Conservation (phyloP, 768 basidiomycete species). For the Hypholoma sublateritium region DNA sequence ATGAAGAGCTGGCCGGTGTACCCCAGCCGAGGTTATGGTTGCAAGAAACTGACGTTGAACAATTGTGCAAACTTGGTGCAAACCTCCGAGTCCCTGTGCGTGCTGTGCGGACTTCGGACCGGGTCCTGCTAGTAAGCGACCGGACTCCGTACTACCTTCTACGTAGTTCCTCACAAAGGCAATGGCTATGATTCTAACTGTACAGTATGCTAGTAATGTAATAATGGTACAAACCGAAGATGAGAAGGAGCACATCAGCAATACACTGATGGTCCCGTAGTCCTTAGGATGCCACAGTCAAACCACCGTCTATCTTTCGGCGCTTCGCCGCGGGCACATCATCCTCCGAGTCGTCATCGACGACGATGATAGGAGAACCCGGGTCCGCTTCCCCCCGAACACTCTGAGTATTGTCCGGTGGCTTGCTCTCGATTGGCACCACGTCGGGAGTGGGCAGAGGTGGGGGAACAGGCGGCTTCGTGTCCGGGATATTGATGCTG, state of each 20-base stretch:
- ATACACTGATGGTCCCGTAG: conserved; percentile 1
- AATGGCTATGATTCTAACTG: conserved; percentile 13
- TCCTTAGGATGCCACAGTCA: conserved; percentile 17
- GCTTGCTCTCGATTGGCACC: neutral
- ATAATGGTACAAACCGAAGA: conserved; percentile 5
- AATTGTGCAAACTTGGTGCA: too few species aligned
- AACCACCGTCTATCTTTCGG: conserved; percentile 43
- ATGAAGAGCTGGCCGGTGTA: too few species aligned
- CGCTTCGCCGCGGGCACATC: conserved; percentile 58
- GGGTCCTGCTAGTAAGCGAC: too few species aligned
- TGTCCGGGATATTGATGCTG: neutral
- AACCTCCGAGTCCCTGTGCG: too few species aligned
- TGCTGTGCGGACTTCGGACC: too few species aligned
- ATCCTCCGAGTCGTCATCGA: conserved; percentile 65
- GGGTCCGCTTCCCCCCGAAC: conserved; percentile 33
- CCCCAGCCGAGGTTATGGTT: too few species aligned
- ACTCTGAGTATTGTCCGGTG: conserved; percentile 19
- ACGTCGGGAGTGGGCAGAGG: conserved; percentile 3
- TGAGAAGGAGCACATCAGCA: conserved; percentile 5
- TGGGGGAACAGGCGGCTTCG: conserved; percentile 8
- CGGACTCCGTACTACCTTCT: too few species aligned
- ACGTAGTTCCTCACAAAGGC: neutral
- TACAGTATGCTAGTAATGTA: conserved; percentile 15
- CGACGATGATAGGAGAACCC: conserved; percentile 56
- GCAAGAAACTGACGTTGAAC: too few species aligned